A percentile compares a stretch with the other conserved stretches of the same genome.
These are phyloP conservation scores for Fraxinus anomala DNA, from an alignment of 257 asterid species.

Conservation along the genomic window DNA sequence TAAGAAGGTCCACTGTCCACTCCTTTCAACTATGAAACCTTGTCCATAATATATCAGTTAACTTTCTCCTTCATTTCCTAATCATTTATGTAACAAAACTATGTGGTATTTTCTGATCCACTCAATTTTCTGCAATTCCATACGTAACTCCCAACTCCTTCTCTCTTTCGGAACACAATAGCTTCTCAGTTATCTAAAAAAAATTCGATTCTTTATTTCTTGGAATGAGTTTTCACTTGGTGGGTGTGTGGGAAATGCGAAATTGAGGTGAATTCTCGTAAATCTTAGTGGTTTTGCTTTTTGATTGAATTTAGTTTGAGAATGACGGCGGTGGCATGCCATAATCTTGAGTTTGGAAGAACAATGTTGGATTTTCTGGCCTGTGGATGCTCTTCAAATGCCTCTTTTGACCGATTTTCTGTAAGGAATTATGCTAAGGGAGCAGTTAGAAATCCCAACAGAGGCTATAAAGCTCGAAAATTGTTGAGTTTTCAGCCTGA, in stretches of 20 bases:
- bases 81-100: not conserved
- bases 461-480: constrained; percentile 48
- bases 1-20: too few species aligned
- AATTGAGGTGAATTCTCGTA: constrained; percentile 42
- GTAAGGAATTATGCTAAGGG: constrained; percentile 42
- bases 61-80: not conserved
- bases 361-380: constrained; percentile 57
- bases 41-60: too few species aligned
- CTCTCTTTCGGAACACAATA: not conserved
- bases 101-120: not conserved
- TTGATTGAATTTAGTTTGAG: constrained; percentile 14
- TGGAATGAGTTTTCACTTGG: constrained; percentile 17
- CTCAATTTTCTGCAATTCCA: not conserved
- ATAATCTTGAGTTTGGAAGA: constrained; percentile 65
- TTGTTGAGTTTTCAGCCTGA: constrained; percentile 54
- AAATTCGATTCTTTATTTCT: not conserved
- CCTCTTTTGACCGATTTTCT: constrained; percentile 42
- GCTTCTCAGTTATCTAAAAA: not conserved
- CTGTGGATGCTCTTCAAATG: constrained; percentile 76
- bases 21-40: too few species aligned
- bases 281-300: constrained; percentile 20
- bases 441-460: constrained; percentile 43
- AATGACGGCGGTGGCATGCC: constrained; percentile 76
- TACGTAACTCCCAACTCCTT: not conserved
- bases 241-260: constrained; percentile 32